phyloP scores from a whole-genome alignment of 495 filamentous ascomycete genomes.

The Tuber melanosporum region DNA sequence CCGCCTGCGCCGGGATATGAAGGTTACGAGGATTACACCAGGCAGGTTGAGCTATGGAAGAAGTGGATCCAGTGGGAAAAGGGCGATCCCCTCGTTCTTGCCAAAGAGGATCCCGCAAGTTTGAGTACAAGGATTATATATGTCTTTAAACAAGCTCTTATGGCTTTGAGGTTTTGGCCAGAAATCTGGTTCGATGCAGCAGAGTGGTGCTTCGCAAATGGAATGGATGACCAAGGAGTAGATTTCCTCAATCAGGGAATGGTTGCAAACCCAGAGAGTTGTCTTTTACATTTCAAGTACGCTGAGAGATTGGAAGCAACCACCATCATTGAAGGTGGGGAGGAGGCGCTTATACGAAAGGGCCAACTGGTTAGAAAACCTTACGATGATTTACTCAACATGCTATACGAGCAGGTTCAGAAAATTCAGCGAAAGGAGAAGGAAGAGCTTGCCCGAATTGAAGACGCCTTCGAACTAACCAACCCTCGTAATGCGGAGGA shows the following conservation, averaged over 20 bases:
- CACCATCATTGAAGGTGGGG: constrained; percentile 59
- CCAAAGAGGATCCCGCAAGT: constrained; percentile 63
- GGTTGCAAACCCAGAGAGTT: constrained; percentile 87
- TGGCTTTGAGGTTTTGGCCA: constrained; percentile 88
- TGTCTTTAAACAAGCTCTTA: constrained; percentile 87
- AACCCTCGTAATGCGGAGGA: constrained; percentile 48
- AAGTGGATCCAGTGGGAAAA: constrained; percentile 93
- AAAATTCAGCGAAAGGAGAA: constrained; percentile 67
- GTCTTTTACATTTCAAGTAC: constrained; percentile 77
- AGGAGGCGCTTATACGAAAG: constrained; percentile 61
- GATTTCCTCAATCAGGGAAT: constrained; percentile 73
- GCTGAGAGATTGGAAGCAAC: constrained; percentile 78
- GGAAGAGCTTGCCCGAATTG: constrained; percentile 62
- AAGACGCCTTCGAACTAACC: constrained; percentile 52
- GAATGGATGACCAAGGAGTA: constrained; percentile 54
- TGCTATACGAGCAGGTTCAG: constrained; percentile 71
- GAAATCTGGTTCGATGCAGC: constrained; percentile 94
- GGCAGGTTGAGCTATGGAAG: constrained; percentile 88
- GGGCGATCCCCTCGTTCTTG: constrained; percentile 76
- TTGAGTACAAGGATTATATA: constrained; percentile 75
- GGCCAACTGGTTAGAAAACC: constrained; percentile 70
- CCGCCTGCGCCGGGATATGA: constrained; percentile 81
- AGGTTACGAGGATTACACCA: constrained; percentile 73
- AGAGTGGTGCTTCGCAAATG: constrained; percentile 82
- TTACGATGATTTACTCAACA: constrained; percentile 74